phyloP scores from a whole-genome alignment of 2,329 filamentous ascomycete genomes.

The Hymenotorrendiella dingleyae region DNA sequence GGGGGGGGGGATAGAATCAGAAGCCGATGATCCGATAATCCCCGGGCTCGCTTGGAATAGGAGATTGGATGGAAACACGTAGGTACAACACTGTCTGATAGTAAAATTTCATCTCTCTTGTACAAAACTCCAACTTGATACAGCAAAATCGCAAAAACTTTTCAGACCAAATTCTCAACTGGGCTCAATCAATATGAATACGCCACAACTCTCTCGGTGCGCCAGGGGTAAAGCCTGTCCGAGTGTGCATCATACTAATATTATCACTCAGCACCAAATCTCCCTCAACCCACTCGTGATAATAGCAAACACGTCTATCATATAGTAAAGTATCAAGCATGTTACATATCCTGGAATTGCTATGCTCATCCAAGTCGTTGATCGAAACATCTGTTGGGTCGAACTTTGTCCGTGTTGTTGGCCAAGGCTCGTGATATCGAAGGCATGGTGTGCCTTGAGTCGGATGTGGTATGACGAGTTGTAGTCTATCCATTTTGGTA shows the following conservation, averaged over 20 bases:
- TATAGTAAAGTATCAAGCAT: not conserved
- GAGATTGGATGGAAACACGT: too few relatives aligned
- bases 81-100: too few relatives aligned
- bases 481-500: not conserved
- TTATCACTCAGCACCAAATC: constrained; percentile 6
- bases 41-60: too few relatives aligned
- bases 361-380: not conserved
- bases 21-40: too few relatives aligned
- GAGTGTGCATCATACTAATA: constrained; percentile 4
- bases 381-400: not conserved
- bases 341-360: not conserved
- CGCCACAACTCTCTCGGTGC: constrained; percentile 1
- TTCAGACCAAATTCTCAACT: too few relatives aligned
- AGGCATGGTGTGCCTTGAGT: not conserved
- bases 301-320: constrained; percentile 1
- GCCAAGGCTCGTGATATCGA: constrained; percentile 4
- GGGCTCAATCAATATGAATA: constrained; percentile 4
- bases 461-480: not conserved
- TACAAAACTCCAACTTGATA: too few relatives aligned
- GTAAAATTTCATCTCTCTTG: too few relatives aligned
- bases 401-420: not conserved
- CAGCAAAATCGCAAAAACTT: too few relatives aligned
- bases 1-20: too few relatives aligned
- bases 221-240: not conserved
- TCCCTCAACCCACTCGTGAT: constrained; percentile 1